A percentile compares a stretch with the other conserved stretches of the same genome.
Evolutionary conservation across 192 early-diverging fungal species (phyloP).

Genomic region (Rhizophagus clarus): DNA sequence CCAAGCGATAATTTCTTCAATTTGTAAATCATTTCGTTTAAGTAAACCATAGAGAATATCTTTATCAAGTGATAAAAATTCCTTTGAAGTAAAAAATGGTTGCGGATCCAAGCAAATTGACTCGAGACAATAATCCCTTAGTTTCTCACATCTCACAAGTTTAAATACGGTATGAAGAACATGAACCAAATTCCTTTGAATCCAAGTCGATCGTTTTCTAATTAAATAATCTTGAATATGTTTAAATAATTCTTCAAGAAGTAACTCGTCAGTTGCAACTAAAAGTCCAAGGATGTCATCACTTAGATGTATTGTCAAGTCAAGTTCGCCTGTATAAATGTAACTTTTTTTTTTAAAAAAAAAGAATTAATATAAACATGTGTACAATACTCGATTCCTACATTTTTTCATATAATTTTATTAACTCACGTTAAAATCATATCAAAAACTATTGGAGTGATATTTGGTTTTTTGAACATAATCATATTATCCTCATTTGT

Average conservation of each 20-base stretch:
- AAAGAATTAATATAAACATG: too few species aligned
- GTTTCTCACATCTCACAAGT: neutral
- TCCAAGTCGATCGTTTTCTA: neutral
- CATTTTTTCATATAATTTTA: too few species aligned
- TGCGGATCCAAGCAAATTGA: neutral
- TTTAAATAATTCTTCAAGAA: slow-evolving; percentile 17
- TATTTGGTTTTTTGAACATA: too few species aligned
- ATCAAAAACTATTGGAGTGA: too few species aligned
- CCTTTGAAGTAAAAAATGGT: slow-evolving; percentile 7
- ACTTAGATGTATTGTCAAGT: neutral
- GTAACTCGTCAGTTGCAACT: slow-evolving; percentile 9
- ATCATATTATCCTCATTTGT: too few species aligned
- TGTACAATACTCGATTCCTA: too few species aligned
- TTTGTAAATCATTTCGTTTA: slow-evolving; percentile 5
- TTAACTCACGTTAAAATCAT: too few species aligned
- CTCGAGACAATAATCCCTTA: slow-evolving; percentile 4
- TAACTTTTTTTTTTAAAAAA: too few species aligned
- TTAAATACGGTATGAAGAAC: slow-evolving; percentile 5
- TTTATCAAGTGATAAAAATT: slow-evolving; percentile 17
- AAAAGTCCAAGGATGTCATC: slow-evolving; percentile 6
- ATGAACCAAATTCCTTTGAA: slow-evolving; percentile 1
- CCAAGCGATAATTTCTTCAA: slow-evolving; percentile 22
- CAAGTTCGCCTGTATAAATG: slow-evolving; percentile 23
- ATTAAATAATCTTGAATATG: slow-evolving; percentile 12
- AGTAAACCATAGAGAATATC: slow-evolving; percentile 7